Base-by-base conservation (phyloP, 2,329 filamentous ascomycete species). In the Stachybotrys chartarum region DNA sequence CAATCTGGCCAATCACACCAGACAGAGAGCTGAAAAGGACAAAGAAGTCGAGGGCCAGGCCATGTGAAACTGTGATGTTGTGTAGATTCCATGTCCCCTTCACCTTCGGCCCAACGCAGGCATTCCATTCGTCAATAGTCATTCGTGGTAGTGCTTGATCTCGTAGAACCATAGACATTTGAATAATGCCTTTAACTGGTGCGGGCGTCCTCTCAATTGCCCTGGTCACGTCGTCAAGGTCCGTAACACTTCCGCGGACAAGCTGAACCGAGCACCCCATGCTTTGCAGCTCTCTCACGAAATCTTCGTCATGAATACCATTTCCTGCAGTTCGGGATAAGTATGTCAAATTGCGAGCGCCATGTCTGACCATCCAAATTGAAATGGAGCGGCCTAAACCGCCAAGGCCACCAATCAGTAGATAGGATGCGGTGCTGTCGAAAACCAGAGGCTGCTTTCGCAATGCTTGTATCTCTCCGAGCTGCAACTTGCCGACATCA, bases 131-230 rank as follows among this genome's bases (percentile, higher is more conserved):
- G 1, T 65, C 57, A 12, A 67, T 57, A 3, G 61, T 64, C 71
- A 78, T 76, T 6, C 69, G 42, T 1, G 16, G 1, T 4, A 55
- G 39, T 16, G 3, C 18, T 12, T 50, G 3, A 44, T 56, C 55
- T 14, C 51, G 50, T 18, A 61, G 55, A 5, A 76, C 66, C 72
- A 76, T 75, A 6, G 74, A 65, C 42, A 69, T 60, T 45, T 77
- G 71, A 7, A 78, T 56, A 6, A 77, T 61, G 10, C 75, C 75
- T 16, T 65, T 65, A 17, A 78, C 62, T 1, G 70, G 68, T 56
- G 59, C 42, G 17, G 61, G 31, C 45, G 57, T 56, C 16, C 31
- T 52, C 4, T 50, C 51, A 1, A 68, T 55, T 3, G 64, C 62
- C 1, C 54, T 58, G 7, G 63, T 51, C 0, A 75, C 68, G 7